phyloP scores from a whole-genome alignment of 805 yeast species.

The Kazachstania martiniae region DNA sequence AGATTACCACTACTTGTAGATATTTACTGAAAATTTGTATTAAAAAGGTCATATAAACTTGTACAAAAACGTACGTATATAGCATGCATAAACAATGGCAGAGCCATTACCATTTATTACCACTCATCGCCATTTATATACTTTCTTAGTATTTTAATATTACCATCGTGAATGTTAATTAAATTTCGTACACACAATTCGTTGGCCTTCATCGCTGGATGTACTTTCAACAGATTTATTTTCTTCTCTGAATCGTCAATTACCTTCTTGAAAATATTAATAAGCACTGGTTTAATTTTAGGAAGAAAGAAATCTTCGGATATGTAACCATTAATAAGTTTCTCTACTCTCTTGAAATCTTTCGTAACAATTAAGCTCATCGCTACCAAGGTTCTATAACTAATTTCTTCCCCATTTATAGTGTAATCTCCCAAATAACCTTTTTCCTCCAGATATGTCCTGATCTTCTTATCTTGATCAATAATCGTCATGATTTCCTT shows the following conservation, averaged over 20 bases:
- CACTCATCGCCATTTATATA: neutral
- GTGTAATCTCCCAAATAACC: conserved; percentile 73
- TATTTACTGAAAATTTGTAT: too few relatives aligned
- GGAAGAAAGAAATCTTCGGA: conserved; percentile 21
- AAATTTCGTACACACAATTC: conserved; percentile 9
- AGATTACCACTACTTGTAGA: conserved; percentile 15
- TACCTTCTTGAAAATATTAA: conserved; percentile 1
- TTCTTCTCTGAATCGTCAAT: neutral
- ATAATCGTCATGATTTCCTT: conserved; percentile 30
- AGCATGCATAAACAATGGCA: too few relatives aligned
- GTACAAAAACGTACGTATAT: too few relatives aligned
- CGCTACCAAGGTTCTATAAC: conserved; percentile 70
- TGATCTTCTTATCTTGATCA: conserved; percentile 24
- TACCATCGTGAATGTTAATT: conserved; percentile 11
- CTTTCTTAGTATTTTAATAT: conserved; percentile 9
- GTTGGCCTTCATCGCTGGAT: too few relatives aligned
- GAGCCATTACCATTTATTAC: too few relatives aligned
- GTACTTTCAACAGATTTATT: neutral
- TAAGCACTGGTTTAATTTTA: conserved; percentile 3
- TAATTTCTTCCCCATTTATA: conserved; percentile 38
- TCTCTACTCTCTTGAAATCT: conserved; percentile 17
- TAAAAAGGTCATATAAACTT: too few relatives aligned
- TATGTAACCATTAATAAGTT: conserved; percentile 19
- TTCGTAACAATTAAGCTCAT: conserved; percentile 38
- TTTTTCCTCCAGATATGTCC: conserved; percentile 35